A percentile compares a stretch with the other conserved stretches of the same genome.
Evolutionary conservation across 2,329 filamentous ascomycete species (phyloP).

Genomic region (Hirsutella minnesotensis): DNA sequence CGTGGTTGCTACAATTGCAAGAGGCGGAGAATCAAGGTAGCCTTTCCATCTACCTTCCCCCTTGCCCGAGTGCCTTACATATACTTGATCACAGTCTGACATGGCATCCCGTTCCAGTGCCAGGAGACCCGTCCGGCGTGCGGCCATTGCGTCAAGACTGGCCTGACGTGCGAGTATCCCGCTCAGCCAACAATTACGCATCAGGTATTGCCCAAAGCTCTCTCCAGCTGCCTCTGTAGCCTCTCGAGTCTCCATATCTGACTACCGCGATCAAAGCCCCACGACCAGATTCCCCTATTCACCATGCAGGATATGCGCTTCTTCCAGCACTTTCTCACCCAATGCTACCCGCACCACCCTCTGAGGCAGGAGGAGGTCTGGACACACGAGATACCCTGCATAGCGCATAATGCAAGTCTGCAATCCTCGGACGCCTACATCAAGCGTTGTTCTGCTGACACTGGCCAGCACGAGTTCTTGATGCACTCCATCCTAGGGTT

Average conservation of each 20-base stretch:
- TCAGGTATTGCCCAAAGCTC: constrained; percentile 23
- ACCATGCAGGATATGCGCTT: constrained; percentile 54
- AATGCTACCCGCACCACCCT: constrained; percentile 52
- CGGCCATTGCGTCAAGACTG: constrained; percentile 50
- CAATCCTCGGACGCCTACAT: neutral
- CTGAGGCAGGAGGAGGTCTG: constrained; percentile 54
- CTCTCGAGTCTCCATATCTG: too few species aligned
- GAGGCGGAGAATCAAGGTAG: constrained; percentile 51
- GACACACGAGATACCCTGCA: constrained; percentile 54
- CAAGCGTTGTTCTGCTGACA: neutral
- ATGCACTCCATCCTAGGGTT: constrained; percentile 62
- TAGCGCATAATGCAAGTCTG: constrained; percentile 54
- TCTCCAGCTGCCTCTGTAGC: neutral
- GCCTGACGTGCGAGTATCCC: constrained; percentile 52
- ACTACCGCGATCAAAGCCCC: constrained; percentile 27
- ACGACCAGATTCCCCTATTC: constrained; percentile 45
- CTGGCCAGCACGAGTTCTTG: constrained; percentile 45
- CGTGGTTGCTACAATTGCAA: constrained; percentile 59
- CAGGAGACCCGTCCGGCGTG: constrained; percentile 54
- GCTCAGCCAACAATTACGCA: constrained; percentile 35
- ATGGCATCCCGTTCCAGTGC: constrained; percentile 33
- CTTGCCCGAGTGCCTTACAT: neutral
- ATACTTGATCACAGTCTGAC: neutral
- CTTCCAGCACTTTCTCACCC: constrained; percentile 54
- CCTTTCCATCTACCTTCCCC: too few species aligned